phyloP scores from a whole-genome alignment of 441 rosid species.

The Gossypium schwendimanii region DNA sequence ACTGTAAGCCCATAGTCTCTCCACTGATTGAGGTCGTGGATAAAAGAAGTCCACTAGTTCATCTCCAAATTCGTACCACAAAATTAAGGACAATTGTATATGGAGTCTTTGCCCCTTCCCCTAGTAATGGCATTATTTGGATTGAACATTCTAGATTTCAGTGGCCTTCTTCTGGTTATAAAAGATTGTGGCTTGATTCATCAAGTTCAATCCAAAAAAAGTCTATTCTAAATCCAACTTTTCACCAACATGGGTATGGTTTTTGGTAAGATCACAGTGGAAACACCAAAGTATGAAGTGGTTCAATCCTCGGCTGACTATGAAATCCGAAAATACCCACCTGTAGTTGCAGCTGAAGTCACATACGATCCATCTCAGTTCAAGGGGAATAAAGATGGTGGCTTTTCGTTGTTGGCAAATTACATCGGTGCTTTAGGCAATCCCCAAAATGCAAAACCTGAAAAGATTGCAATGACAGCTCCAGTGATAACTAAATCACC shows the following conservation, averaged over 20 bases:
- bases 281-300: constrained; percentile 12
- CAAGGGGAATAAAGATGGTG: constrained; percentile 57
- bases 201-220: background rate
- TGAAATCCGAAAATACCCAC: constrained; percentile 69
- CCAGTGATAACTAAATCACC: constrained; percentile 65
- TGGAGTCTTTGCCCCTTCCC: background rate
- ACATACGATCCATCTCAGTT: constrained; percentile 62
- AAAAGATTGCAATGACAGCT: constrained; percentile 73
- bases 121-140: background rate
- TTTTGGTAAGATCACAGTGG: constrained; percentile 2
- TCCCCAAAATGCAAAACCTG: constrained; percentile 69
- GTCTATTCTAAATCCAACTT: background rate
- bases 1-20: background rate
- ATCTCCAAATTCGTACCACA: constrained; percentile 18
- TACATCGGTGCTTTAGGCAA: constrained; percentile 82
- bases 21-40: constrained; percentile 26
- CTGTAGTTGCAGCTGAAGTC: constrained; percentile 63
- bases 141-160: background rate
- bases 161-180: background rate
- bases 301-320: constrained; percentile 39
- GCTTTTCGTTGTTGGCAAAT: constrained; percentile 63
- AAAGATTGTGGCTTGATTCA: background rate
- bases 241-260: constrained; percentile 5
- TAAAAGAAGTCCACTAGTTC: constrained; percentile 18
- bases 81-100: background rate